Conservation (phyloP, 2,329 filamentous ascomycete genomes). For the Bretziella fagacearum region DNA sequence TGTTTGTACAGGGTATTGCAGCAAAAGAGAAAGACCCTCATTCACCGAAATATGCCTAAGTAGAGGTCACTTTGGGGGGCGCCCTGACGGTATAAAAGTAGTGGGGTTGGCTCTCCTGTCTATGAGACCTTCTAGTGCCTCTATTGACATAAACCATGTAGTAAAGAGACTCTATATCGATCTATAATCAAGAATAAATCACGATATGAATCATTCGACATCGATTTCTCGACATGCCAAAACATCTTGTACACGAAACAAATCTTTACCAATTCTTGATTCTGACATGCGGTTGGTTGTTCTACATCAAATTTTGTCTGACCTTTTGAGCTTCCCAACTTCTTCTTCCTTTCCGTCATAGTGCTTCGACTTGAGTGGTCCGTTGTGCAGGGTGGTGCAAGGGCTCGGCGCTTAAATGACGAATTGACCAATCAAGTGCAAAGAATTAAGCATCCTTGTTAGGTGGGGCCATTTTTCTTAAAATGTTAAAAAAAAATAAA, state of each 20-base stretch:
- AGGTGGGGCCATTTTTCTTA: background rate
- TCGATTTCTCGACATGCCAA: no score
- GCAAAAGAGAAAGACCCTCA: background rate
- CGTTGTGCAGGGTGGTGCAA: background rate
- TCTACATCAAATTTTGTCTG: background rate
- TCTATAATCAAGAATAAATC: no score
- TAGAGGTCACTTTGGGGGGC: background rate
- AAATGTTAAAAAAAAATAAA: no score
- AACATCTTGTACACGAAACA: no score
- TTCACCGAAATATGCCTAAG: background rate
- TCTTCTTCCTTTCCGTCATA: background rate
- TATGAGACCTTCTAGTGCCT: no score
- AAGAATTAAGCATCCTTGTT: background rate
- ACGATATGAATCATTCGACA: no score
- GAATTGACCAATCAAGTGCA: background rate
- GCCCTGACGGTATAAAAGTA: background rate
- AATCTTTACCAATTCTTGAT: no score
- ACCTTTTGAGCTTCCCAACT: no score
- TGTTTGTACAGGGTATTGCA: background rate
- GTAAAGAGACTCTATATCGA: no score
- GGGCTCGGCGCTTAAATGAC: background rate
- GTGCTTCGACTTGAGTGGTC: background rate
- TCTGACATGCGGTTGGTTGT: background rate
- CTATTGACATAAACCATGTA: no score
- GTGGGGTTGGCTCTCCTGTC: no score